Base-by-base conservation (phyloP, 2,329 filamentous ascomycete species). In the Colletotrichum destructivum region DNA sequence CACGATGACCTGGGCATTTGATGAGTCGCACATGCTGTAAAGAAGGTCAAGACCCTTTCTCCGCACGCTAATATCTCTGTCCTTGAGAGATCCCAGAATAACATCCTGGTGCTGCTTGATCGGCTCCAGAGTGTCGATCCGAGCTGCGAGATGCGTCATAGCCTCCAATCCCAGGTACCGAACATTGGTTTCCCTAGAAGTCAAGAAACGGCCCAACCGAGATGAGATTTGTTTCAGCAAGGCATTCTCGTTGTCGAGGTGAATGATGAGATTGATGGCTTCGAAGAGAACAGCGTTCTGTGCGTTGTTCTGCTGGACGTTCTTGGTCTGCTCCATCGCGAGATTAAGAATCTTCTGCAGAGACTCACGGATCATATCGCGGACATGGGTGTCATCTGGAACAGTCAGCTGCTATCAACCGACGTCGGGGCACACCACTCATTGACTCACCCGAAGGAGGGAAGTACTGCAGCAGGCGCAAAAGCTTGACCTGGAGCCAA, bases 11-110 rank as follows among this genome's bases (percentile, higher is more conserved):
- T 94, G 93, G 9, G 96, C 95, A 82, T 99, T 99, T n/a, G 92
- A 92, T 44, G 93, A 90, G 82, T 99, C 96, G 81, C 97, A 99
- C 96, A 99, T 99, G 90, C 96, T 99, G 89, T 99, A 99, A 44
- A 99, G 89, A 67, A 99, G 85, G 83, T 99, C 97, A 59, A 99
- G 88, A 71, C 96, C 96, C 83, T 99, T 98, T 76, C 96, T 91
- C 72, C 97, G 92, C 56, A 99, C 96, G 79, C 96, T 98, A 78
- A 99, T 99, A 81, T 99, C 96, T 71, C 96, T 90, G 80, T 99
- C 96, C 79, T 96, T 94, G 54, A 99, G 86, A 0, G 96, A 98
- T 42, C 95, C 94, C 55, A 99, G 90, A 76, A 99, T 99, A 72
- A 98, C 95, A 73, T 94, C 94, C 79, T 99, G 96, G 80, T 99